Evolutionary conservation across 2,329 filamentous ascomycete genomes (phyloP), one percentile per base, ranked within the genome.

Genomic region (Calonectria montana): DNA sequence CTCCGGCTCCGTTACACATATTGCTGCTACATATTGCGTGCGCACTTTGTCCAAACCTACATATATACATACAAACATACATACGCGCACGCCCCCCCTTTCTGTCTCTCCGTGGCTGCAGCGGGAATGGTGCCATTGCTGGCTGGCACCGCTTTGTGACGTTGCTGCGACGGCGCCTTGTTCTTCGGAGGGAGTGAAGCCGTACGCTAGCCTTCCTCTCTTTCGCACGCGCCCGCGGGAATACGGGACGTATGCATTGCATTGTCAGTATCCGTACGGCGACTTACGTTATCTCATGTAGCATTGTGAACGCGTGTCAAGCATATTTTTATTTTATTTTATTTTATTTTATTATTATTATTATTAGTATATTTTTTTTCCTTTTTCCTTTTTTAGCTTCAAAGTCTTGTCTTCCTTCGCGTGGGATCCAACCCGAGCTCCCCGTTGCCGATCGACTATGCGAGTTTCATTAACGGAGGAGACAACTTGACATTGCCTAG

Each of bases 21-120:
- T 9, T 47, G 35, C 59, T 47, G 35, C 59, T 45, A 43, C 57
- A 23, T 37, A 31, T n/a, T n/a, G 41, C 50, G 31, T 35, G 50
- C 29, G 50, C 31, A 29, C 31, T 35, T 31, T 31, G 31, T 23
- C 31, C 31, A 57, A 18, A 43, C 41, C 18, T 55, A 55, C 50
- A 31, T 13, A 23, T 2, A 29, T 9, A 50, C 25, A 15, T 13
- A 50, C 25, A 50, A 8, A 50, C 48, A 53, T 18, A 53, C 9
- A 31, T 27, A 31, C 3, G 21, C 50, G 29, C 53, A 62, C 55
- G 23, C 43, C 55, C 55, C 55, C 35, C 65, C 27, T 21, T 39
- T 25, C 25, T 61, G 21, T 64, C 43, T 23, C 41, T 63, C 59
- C 23, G 67, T 70, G 62, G 62, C 53, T 53, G 53, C 67, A 70